Base-by-base conservation (phyloP, 148 eudicot genomes). In the Tetragonia tetragonoides region DNA sequence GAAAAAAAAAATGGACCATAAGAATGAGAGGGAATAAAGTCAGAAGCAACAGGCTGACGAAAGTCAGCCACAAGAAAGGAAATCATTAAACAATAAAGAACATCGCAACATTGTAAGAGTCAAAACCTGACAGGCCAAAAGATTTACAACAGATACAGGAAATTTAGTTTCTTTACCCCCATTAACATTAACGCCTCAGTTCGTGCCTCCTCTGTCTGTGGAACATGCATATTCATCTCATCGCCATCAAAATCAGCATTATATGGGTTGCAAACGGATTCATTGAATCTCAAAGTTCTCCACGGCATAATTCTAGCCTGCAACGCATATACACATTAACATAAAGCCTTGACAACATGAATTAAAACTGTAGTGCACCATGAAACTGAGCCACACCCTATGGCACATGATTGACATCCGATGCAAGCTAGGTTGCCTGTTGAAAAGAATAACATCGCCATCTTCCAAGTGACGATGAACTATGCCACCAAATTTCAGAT, bases 241-340 rank as follows among this genome's bases (percentile, higher is more conserved):
- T 96, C 99, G 72, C 97, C 98, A 80, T 96, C 99, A 89, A 96
- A 96, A 87, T 96, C 99, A 74, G 99, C 99, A 86, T 96, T 96
- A 81, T 96, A 96, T 6, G 99, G 99, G 76, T 96, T 93, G 85
- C 99, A 96, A 79, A 96, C 99, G 60, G 98, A 93, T 87, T 96
- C 99, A 77, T 96, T 96, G 80, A 96, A 96, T 88, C 99, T 87
- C 77, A 96, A 82, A 61, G 99, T 96, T 60, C 99, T 94, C 99
- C 99, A 96, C 7, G 96, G 93, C 99, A 96, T 96, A 79, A 96
- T 93, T 84, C 93, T 89, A 69, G 99, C 99, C 99, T 96, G 75
- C 81, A 83, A 47, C 0, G 62, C 54, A 72, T 65, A 42, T 63
- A 85, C 23, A 64, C 66, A 66, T 69, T 49, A 75, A 75, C 41